phyloP scores from a whole-genome alignment of 75 land plant genomes.

The Selaginella tamariscina region DNA sequence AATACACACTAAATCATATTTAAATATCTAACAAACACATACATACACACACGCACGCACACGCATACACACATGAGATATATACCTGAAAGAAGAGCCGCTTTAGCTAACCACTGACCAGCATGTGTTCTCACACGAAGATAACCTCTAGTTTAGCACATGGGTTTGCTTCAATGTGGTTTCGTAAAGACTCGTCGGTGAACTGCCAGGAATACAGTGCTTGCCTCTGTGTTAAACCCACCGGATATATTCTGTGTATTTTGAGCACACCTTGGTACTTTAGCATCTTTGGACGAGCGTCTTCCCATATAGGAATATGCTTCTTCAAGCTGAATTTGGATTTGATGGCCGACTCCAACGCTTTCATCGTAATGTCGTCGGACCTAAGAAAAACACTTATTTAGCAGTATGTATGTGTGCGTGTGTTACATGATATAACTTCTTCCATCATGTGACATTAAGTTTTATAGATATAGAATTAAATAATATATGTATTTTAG shows the following conservation, averaged over 20 bases:
- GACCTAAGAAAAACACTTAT: no score
- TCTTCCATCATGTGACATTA: no score
- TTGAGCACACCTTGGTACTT: constrained; percentile 51
- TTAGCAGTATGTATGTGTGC: no score
- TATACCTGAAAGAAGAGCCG: not conserved
- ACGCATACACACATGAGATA: not conserved
- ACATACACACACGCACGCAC: no score
- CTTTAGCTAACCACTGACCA: not conserved
- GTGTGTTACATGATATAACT: no score
- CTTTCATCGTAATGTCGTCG: constrained; percentile 42
- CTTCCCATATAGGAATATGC: constrained; percentile 81
- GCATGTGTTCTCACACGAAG: constrained; percentile 43
- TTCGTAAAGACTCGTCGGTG: constrained; percentile 34
- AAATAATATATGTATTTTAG: no score
- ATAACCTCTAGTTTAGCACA: constrained; percentile 93
- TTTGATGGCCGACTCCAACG: constrained; percentile 44
- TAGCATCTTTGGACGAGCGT: constrained; percentile 64
- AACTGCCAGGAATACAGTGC: constrained; percentile 73
- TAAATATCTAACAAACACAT: not conserved
- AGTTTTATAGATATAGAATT: no score
- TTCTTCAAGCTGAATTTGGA: constrained; percentile 49
- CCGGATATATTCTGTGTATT: constrained; percentile 70
- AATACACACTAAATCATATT: not conserved
- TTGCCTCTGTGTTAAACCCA: constrained; percentile 75
- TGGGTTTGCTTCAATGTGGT: constrained; percentile 42